A percentile compares a stretch with the other conserved stretches of the same genome.
These are phyloP conservation scores for Cutaneotrichosporon sp. DNA, from an alignment of 1,284 basidiomycete species.

Conservation along the genomic window DNA sequence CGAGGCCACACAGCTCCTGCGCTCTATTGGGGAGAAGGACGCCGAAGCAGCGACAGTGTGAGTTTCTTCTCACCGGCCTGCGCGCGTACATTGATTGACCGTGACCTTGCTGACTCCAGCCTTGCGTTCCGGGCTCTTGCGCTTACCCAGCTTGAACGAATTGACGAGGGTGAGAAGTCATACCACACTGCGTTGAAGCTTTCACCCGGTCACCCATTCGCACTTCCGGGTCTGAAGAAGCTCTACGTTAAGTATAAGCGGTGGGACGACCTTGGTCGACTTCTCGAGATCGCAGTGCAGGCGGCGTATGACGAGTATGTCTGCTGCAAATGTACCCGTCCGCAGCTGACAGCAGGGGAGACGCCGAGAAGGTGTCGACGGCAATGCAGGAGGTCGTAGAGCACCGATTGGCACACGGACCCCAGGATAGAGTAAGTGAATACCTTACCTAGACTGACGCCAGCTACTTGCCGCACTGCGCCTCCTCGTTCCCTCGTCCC, in stretches of 20 bases:
- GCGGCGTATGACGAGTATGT: constrained; percentile 59
- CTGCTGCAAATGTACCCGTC: neutral
- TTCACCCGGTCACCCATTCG: constrained; percentile 62
- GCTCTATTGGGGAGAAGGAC: constrained; percentile 58
- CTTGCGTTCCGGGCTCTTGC: constrained; percentile 77
- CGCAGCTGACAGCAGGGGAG: constrained; percentile 54
- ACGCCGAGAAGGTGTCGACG: constrained; percentile 74
- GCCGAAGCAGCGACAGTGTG: constrained; percentile 61
- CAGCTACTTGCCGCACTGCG: constrained; percentile 66
- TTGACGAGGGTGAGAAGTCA: constrained; percentile 73
- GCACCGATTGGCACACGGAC: constrained; percentile 59
- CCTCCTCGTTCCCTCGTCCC: constrained; percentile 70
- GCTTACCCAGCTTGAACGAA: constrained; percentile 63
- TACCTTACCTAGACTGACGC: neutral
- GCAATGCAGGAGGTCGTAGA: constrained; percentile 70
- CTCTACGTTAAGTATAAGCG: constrained; percentile 62
- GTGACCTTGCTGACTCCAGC: constrained; percentile 49
- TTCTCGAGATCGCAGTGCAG: constrained; percentile 56
- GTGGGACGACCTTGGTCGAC: constrained; percentile 60
- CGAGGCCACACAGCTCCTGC: constrained; percentile 49
- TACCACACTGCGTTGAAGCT: constrained; percentile 68
- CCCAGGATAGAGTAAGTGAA: constrained; percentile 55
- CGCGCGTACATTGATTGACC: neutral
- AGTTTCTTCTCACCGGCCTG: constrained; percentile 29
- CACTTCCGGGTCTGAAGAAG: constrained; percentile 66